Evolutionary conservation across 768 basidiomycete species (phyloP), one percentile per base, ranked within the genome.

Genomic region (Naganishia vishniacii): DNA sequence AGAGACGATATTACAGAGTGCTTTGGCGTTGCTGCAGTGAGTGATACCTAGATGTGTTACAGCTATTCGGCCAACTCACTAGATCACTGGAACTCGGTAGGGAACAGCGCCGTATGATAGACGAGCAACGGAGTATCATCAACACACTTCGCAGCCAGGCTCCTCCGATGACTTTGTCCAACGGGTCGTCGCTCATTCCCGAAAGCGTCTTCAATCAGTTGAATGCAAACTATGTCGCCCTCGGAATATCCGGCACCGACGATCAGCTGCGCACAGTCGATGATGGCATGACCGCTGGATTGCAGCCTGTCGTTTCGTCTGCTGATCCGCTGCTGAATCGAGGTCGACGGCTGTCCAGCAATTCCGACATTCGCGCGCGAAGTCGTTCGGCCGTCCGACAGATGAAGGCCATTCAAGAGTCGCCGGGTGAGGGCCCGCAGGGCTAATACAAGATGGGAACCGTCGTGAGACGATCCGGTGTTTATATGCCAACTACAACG

Each of bases 51-150:
- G 12, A n/a, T 56, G 9, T 37, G 8, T 37, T 37, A n/a, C n/a
- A n/a, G 34, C 8, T 15, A 7, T 37, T 37, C 34, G 8, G 15
- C 15, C 34, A 37, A 7, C 34, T 37, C 7, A 37, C 34, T 7
- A 15, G 15, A 13, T 13, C 34, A 25, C 23, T 40, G 13, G 8
- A 28, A 20, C 23, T 37, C 23, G 11, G 2, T 31, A 56, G 53
- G 23, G 53, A 56, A 26, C 53, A 56, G 26, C 53, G 53, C 4
- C 53, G 53, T 18, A 56, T 56, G 37, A 56, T 56, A 37, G 53
- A 56, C 20, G 53, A 56, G 40, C 53, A 56, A 29, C 53, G 53
- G 23, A 56, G 53, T 40, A 56, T 56, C 25, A 56, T 56, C 53
- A 56, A 56, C 37, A 34, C 32, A 26, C 53, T 56, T 31, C 53